Evolutionary conservation across 2,329 filamentous ascomycete species (phyloP), one percentile per base, ranked within the genome.

Genomic region (Diaporthe citrichinensis): DNA sequence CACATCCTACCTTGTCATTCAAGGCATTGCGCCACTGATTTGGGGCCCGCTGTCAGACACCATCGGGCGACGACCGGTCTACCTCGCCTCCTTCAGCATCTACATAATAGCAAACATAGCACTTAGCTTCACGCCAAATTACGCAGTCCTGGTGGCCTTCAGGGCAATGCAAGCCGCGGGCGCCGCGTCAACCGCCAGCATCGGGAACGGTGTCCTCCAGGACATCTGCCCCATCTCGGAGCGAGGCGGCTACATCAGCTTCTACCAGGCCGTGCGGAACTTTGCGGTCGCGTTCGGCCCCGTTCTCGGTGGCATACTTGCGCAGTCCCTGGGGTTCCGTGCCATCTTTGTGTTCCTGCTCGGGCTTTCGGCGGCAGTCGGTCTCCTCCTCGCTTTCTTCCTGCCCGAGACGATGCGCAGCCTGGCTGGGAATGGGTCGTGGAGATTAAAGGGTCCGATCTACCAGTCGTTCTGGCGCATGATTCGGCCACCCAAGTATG

Each of bases 11-110:
- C 86, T 88, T 80, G 83, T 89, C 69, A 81, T 89, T 4, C 88
- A 90, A 80, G 89, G 87, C 9, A 79, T 90, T n/a, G 85, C 87
- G 5, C 87, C 88, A 0, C 81, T 85, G 7, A 81, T 90, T 65
- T 89, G 86, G 85, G 86, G 85, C 10, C 84, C 87, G 0, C 80
- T 90, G 7, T 87, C 87, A 0, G 88, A 90, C 76, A 81, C 82
- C 0, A 77, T 85, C 9, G 88, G 88, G 0, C 84, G 88, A 7
- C 83, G 88, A 28, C 81, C 83, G 0, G 83, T 86, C 31, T 88
- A 86, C 74, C 82, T 85, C 17, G 84, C 82, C 28, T 87, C 86
- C 2, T 87, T 90, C 44, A 44, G 82, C 31, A 84, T 90, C 12
- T 90, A 89, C 74, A 83, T 88, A 4, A 76, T 84, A 14, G 83